These are phyloP conservation scores for Cystoderma amianthinum DNA, from an alignment of 768 basidiomycete genomes.

Conservation along the genomic window DNA sequence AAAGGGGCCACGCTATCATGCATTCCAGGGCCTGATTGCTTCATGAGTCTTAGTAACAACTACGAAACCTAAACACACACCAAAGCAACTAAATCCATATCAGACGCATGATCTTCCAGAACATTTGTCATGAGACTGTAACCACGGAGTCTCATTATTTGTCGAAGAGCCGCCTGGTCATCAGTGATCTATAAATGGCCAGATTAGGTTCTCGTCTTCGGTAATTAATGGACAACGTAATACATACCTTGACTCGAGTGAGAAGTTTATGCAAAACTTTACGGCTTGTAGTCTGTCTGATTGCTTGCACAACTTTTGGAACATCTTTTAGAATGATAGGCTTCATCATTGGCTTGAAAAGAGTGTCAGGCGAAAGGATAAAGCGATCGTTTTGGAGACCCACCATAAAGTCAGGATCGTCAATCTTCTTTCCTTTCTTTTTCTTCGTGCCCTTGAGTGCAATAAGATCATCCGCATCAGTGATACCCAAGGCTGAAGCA, in stretches of 20 bases:
- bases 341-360: conserved; percentile 67
- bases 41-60: not conserved
- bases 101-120: conserved; percentile 66
- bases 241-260: conserved; percentile 69
- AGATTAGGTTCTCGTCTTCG: not conserved
- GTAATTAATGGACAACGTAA: not conserved
- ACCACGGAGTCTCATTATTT: conserved; percentile 89
- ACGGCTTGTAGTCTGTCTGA: conserved; percentile 80
- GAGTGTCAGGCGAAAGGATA: conserved; percentile 4
- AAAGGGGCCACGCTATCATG: conserved; percentile 73
- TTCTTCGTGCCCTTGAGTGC: conserved; percentile 90
- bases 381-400: conserved; percentile 9
- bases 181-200: conserved; percentile 62
- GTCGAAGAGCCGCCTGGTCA: conserved; percentile 68
- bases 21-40: conserved; percentile 54
- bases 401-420: conserved; percentile 86
- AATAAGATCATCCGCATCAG: conserved; percentile 79
- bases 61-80: conserved; percentile 55
- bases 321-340: conserved; percentile 75
- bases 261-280: conserved; percentile 81
- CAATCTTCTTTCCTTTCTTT: conserved; percentile 89
- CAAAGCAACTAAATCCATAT: conserved; percentile 62
- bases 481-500: conserved; percentile 80
- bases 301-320: conserved; percentile 86
- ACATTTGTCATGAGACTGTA: conserved; percentile 90